Conservation (phyloP, 371 early-diverging fungal species). For the Zopfochytrium polystomum region DNA sequence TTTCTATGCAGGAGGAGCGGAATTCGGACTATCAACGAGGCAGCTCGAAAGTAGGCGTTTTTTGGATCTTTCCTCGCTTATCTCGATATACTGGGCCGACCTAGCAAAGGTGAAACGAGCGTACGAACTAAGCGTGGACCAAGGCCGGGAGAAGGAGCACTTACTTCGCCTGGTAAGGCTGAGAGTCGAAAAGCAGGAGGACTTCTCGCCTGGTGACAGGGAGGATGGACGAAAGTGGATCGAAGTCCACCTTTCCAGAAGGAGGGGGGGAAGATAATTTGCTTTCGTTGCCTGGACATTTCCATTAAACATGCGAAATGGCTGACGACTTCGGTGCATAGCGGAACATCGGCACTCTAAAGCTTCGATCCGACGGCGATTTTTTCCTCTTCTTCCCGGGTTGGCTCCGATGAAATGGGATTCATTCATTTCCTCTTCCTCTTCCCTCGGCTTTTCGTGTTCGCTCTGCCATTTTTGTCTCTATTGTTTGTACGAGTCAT, state of each 20-base stretch:
- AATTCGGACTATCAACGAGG: slow-evolving; percentile 70
- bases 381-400: no score
- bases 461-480: no score
- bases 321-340: no score
- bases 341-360: no score
- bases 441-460: no score
- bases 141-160: slow-evolving; percentile 41
- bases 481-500: no score
- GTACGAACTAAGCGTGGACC: slow-evolving; percentile 36
- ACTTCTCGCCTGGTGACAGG: slow-evolving; percentile 21
- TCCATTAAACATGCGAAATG: no score
- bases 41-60: slow-evolving; percentile 75
- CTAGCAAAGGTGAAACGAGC: slow-evolving; percentile 36
- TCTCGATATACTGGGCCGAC: slow-evolving; percentile 31
- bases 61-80: slow-evolving; percentile 28
- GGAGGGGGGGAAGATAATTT: slow-evolving; percentile 28
- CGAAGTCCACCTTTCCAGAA: slow-evolving; percentile 37
- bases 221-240: slow-evolving; percentile 45
- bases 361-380: no score
- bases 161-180: slow-evolving; percentile 39
- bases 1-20: slow-evolving; percentile 77
- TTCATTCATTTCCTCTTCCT: no score
- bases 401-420: no score
- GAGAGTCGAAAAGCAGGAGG: slow-evolving; percentile 39
- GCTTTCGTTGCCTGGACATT: no score